Evolutionary conservation across 2,329 filamentous ascomycete genomes (phyloP).

Genomic region (Xylaria sp.): DNA sequence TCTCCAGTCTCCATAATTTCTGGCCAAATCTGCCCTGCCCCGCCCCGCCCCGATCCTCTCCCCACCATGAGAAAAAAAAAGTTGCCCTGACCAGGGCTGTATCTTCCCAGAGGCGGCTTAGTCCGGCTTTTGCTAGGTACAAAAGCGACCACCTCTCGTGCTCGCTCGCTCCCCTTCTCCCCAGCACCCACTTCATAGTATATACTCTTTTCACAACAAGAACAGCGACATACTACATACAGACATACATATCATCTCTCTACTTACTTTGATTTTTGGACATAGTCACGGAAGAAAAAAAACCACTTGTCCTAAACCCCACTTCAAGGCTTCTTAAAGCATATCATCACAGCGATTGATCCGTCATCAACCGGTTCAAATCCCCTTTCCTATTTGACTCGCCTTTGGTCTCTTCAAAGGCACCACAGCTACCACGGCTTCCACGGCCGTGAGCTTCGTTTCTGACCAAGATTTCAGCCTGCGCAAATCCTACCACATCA

Average conservation of each 20-base stretch:
- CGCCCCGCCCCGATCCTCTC: constrained; percentile 12
- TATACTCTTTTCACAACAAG: constrained; percentile 8
- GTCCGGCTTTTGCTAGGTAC: constrained; percentile 12
- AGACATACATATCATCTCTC: not conserved
- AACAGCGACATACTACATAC: too few species aligned
- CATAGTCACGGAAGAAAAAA: not conserved
- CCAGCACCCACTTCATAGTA: constrained; percentile 1
- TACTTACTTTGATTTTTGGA: not conserved
- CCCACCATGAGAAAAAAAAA: constrained; percentile 30
- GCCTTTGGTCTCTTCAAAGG: constrained; percentile 78
- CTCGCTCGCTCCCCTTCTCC: constrained; percentile 2
- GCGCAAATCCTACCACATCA: constrained; percentile 71
- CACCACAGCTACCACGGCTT: constrained; percentile 69
- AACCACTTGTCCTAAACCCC: not conserved
- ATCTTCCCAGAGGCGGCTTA: constrained; percentile 14
- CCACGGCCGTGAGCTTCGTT: constrained; percentile 68
- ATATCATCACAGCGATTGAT: constrained; percentile 8
- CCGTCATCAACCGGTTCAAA: constrained; percentile 24
- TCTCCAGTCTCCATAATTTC: constrained; percentile 24
- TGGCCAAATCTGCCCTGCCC: too few species aligned
- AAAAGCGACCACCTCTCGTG: constrained; percentile 14
- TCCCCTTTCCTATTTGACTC: constrained; percentile 44
- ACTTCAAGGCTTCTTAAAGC: not conserved
- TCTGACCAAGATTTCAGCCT: constrained; percentile 77
- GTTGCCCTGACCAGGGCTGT: constrained; percentile 15